A percentile compares a stretch with the other conserved stretches of the same genome.
Conservation (phyloP, 129 eudicot species). For the carrot (Daucus carota) region DH1_v3.0 NC_030383.2:47484001-47484500, state of each 20-base stretch:
- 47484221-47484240: not conserved
- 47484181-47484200: not conserved
- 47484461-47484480: too few relatives aligned
- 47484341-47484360: too few relatives aligned
- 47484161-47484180: not conserved
- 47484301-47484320: too few relatives aligned
- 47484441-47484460: too few relatives aligned
- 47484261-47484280: not conserved
- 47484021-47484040: not conserved
- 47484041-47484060: slow-evolving; percentile 4
- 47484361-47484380: not conserved
- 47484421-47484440: too few relatives aligned
- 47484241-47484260: not conserved
- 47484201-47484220: not conserved
- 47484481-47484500: too few relatives aligned
- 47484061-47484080: slow-evolving; percentile 6
- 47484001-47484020: not conserved
- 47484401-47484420: not conserved
- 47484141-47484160: not conserved
- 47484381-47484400: not conserved
- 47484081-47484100: not conserved
- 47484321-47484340: too few relatives aligned
- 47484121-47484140: not conserved
- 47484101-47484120: not conserved
- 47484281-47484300: too few relatives aligned